These are phyloP conservation scores for Apophysomyces variabilis DNA, from an alignment of 371 early-diverging fungal species.

Conservation along the genomic window DNA sequence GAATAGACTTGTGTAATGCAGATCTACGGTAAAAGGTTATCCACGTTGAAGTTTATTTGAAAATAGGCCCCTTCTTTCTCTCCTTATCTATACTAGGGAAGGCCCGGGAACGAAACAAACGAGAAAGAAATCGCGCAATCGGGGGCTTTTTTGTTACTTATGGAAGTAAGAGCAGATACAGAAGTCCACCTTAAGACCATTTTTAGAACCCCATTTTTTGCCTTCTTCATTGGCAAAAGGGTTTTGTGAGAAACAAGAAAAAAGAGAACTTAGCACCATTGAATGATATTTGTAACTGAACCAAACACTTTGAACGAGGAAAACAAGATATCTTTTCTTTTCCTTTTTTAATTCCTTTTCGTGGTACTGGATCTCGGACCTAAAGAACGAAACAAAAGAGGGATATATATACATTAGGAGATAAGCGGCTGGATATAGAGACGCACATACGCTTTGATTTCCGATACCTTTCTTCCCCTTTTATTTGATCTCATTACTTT, in stretches of 20 bases:
- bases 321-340: neutral
- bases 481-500: conserved; percentile 4
- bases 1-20: neutral
- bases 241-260: no score
- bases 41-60: conserved; percentile 2
- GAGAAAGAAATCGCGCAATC: neutral
- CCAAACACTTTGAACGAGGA: neutral
- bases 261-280: no score
- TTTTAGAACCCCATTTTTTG: no score
- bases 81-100: neutral
- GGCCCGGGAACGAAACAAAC: neutral
- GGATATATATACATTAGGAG: neutral
- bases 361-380: neutral
- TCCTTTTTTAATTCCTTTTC: neutral
- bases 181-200: no score
- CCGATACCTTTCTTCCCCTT: neutral
- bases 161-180: no score
- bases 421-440: neutral
- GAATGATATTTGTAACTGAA: no score
- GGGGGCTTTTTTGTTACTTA: neutral
- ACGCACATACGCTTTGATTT: neutral
- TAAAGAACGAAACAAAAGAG: neutral
- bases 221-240: no score
- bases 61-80: neutral
- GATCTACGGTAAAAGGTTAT: neutral